Conservation (phyloP, 2,329 filamentous ascomycete genomes). For the Stachybotrys echinatus region DNA sequence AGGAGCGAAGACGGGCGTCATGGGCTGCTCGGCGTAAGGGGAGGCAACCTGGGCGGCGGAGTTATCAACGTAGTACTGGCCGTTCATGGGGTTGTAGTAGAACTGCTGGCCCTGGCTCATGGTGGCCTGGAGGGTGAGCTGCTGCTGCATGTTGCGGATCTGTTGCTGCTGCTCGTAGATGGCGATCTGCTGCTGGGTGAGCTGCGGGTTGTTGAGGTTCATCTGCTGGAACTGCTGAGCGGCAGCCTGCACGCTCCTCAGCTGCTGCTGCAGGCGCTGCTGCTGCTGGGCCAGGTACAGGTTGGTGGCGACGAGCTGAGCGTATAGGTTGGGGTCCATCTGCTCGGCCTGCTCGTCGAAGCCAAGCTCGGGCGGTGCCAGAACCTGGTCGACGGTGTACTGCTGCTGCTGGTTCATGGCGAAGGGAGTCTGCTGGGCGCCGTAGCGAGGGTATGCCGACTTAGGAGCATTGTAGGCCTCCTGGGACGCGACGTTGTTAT, state of each 20-base stretch:
- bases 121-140: slow-evolving; percentile 29
- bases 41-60: slow-evolving; percentile 38
- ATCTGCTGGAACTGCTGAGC: slow-evolving; percentile 79
- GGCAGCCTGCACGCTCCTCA: slow-evolving; percentile 75
- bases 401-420: slow-evolving; percentile 34
- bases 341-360: slow-evolving; percentile 64
- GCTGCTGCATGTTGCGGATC: slow-evolving; percentile 34
- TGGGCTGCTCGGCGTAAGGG: slow-evolving; percentile 38
- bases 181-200: slow-evolving; percentile 42
- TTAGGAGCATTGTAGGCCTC: slow-evolving; percentile 46
- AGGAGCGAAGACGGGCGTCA: slow-evolving; percentile 24
- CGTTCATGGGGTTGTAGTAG: slow-evolving; percentile 81
- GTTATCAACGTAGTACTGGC: slow-evolving; percentile 78
- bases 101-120: slow-evolving; percentile 61
- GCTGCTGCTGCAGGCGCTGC: slow-evolving; percentile 89
- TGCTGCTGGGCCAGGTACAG: slow-evolving; percentile 91
- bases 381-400: slow-evolving; percentile 81
- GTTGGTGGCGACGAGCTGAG: slow-evolving; percentile 86
- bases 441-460: slow-evolving; percentile 50
- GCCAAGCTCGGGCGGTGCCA: slow-evolving; percentile 77
- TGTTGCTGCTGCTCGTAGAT: slow-evolving; percentile 41
- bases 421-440: slow-evolving; percentile 23
- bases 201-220: slow-evolving; percentile 53
- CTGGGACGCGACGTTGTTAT: slow-evolving; percentile 39
- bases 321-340: slow-evolving; percentile 82